A percentile compares a stretch with the other conserved stretches of the same genome.
Conservation (phyloP, 2,329 filamentous ascomycete species). For the Aspergillus transmontanensis region DNA sequence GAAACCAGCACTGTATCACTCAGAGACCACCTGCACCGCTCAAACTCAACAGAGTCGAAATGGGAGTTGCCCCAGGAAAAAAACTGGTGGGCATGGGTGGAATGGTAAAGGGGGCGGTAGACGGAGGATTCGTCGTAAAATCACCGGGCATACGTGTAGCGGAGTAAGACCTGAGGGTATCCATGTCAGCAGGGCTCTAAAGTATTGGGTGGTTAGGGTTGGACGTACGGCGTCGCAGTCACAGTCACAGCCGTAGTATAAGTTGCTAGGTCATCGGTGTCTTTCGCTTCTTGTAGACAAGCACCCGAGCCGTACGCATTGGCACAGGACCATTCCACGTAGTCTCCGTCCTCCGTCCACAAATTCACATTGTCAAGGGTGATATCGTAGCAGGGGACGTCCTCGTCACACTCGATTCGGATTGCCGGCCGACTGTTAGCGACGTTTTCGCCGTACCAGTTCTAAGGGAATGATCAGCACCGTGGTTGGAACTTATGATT, state of each 20-base stretch:
- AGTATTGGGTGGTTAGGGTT: neutral
- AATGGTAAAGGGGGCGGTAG: neutral
- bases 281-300: neutral
- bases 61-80: neutral
- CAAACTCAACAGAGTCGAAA: neutral
- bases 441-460: no score
- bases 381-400: no score
- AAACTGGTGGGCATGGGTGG: no score
- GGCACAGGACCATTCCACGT: neutral
- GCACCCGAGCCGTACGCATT: neutral
- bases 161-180: neutral
- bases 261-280: neutral
- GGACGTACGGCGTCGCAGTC: neutral
- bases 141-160: neutral
- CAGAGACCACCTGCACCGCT: neutral
- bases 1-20: neutral
- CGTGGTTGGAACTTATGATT: neutral
- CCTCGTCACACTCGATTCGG: no score
- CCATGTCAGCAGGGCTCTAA: neutral
- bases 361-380: no score
- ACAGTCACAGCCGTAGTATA: neutral
- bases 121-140: neutral
- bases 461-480: no score
- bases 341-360: neutral
- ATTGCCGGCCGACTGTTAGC: no score